A percentile compares a stretch with the other conserved stretches of the same genome.
Evolutionary conservation across 2,329 filamentous ascomycete genomes (phyloP).

Genomic region (Nemania sp.): DNA sequence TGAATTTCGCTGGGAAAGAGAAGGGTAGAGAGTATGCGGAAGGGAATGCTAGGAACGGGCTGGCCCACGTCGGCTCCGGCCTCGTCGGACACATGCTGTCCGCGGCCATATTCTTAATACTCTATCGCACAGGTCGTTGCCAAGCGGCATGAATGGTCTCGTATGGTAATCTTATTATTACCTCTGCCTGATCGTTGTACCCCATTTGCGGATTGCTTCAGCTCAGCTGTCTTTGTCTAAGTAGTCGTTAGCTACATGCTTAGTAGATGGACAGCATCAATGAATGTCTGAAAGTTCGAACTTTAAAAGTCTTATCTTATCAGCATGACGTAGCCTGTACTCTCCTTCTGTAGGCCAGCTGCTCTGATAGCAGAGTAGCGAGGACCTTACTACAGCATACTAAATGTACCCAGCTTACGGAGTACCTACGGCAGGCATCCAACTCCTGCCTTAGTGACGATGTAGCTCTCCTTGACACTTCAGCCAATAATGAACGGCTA

Average conservation of each 20-base stretch:
- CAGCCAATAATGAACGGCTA: too few relatives aligned
- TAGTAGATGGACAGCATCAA: background rate
- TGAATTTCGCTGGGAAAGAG: slow-evolving; percentile 2
- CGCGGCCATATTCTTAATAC: slow-evolving; percentile 31
- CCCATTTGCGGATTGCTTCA: too few relatives aligned
- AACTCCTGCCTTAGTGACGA: too few relatives aligned
- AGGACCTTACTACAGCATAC: slow-evolving; percentile 23
- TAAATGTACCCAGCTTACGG: too few relatives aligned
- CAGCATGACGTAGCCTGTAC: slow-evolving; percentile 26
- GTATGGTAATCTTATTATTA: background rate
- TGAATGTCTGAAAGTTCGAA: slow-evolving; percentile 4
- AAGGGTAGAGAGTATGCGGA: background rate
- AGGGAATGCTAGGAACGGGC: slow-evolving; percentile 9
- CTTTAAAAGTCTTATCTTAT: slow-evolving; percentile 36
- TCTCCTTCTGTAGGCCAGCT: background rate
- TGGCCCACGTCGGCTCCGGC: slow-evolving; percentile 40
- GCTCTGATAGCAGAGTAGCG: slow-evolving; percentile 20
- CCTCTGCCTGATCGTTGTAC: slow-evolving; percentile 9
- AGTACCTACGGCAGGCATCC: too few relatives aligned
- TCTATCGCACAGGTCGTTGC: background rate
- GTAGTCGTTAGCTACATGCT: background rate
- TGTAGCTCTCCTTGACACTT: too few relatives aligned
- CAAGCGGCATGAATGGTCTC: slow-evolving; percentile 20
- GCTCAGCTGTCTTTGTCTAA: too few relatives aligned
- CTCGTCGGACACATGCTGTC: slow-evolving; percentile 40